Base-by-base conservation (phyloP, 1,284 basidiomycete species). In the Leccinum pachyderme region DNA sequence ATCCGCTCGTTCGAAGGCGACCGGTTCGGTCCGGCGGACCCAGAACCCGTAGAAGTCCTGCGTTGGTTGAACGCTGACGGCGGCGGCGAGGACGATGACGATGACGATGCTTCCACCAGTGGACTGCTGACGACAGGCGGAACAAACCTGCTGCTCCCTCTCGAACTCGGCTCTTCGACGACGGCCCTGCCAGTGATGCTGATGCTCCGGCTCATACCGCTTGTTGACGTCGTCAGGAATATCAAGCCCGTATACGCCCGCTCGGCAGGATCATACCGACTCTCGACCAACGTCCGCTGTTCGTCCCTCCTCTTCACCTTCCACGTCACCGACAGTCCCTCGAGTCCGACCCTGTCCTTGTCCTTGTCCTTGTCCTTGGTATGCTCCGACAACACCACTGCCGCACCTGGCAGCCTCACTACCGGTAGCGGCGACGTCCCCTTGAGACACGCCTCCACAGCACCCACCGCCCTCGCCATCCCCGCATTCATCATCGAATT, bases 401-500 rank as follows among this genome's bases (percentile, higher is more conserved):
- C 84, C 4, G 81, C 72, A 7, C 84, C 72, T 7, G 92, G 92
- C 25, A 88, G 71, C 45, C 89, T 78, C 41, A 83, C 82, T 44
- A 85, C 75, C 13, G 90, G 89, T 43, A 85, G 73, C 1, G 87
- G 81, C 4, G 81, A 76, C 33, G 77, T 75, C 59, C 74, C 75
- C 71, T 87, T 90, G 63, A 93, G 76, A 59, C 82, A 86, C 24
- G 79, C 70, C 65, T 95, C 92, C 37, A 95, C 74, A 0, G 83
- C 79, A 5, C 91, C 72, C 22, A 95, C 83, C 1, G 84, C 77
- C 54, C 83, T 79, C 4, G 90, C 84, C 13, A 93, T 72, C 24
- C 84, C 77, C 2, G 87, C 81, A 66, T 98, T 97, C 70, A 95
- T 88, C 74, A 91, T 85, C 31, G 91, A 85, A 71, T 97, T 98